Evolutionary conservation across 169 alveolate species (phyloP), one percentile per base, ranked within the genome.

Genomic region (Plasmodium malariae): DNA sequence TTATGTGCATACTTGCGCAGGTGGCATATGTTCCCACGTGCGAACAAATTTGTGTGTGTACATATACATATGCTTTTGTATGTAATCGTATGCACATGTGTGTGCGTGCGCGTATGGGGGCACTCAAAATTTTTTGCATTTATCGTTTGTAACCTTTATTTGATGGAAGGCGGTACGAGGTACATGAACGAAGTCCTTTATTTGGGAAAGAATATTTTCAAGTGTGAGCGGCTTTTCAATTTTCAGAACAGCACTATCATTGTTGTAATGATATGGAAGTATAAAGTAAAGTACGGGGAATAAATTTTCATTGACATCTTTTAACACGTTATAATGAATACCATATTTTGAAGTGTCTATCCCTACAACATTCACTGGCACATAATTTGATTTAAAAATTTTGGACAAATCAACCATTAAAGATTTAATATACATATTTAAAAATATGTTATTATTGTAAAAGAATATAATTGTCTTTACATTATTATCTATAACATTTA

Each of bases 231-330:
- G 89, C 5, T 37, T 55, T 62, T 78, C 73, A 45, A 78, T 78
- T 37, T 68, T 67, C 21, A 78, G 32, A 60, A 78, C 89, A 1
- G 78, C 89, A 63, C 89, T 78, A 21, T 78, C 89, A 78, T 78
- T 78, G n/a, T 78, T 68, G 48, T 78, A 78, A 55, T 78, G 89
- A 54, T 78, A 78, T 3, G 89, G 89, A 11, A 65, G n/a, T 62
- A 78, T 55, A 19, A 78, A 78, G 63, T 78, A 78, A 54, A 78
- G 19, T 14, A 60, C 34, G 1, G 89, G 89, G 30, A 45, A 78
- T 17, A 62, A 57, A 51, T 45, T 68, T 34, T 78, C 43, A 54
- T 78, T 54, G 63, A 78, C 26, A 63, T 78, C 89, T 32, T 43
- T 78, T 26, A 69, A 21, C 11, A 78, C 76, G 63, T 68, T 54